Base-by-base conservation (phyloP, 192 early-diverging fungal species). In the Coemansia javaensis region DNA sequence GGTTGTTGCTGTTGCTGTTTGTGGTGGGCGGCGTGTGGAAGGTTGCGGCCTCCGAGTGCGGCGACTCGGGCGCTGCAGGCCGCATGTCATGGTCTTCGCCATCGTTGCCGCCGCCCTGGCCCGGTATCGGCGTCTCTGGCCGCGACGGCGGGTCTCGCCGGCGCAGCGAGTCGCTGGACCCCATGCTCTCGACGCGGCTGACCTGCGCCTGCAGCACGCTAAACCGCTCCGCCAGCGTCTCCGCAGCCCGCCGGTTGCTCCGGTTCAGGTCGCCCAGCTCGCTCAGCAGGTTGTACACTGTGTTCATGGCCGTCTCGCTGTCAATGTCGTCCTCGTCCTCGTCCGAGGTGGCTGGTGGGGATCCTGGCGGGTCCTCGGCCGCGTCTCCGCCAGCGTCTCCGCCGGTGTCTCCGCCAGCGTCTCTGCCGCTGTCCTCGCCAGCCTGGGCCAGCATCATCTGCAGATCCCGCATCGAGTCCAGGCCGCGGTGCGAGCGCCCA, bases 261-360 rank as follows among this genome's bases (percentile, higher is more conserved):
- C 59, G 44, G 54, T 74, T 74, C 13, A 74, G 39, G 40, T 63
- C 70, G n/a, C 63, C 64, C 3, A 74, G 51, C 40, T 74, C 65
- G 18, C 42, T 66, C 21, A 74, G 50, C 3, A 74, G 37, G 24
- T 74, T 74, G 44, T 74, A 74, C 23, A 74, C 44, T 3, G 70
- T 74, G 47, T 67, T 74, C 20, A 66, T 62, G 3, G 70, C 70
- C 1, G 70, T 74, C 21, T 56, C 63, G 12, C 44, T 52, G 36
- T 74, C 64, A 22, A 74, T 74, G 27, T 74, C 70, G 3, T 66
- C 69, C 5, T 50, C 43, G 16, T 43, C 40, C 18, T 42, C 21
- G 27, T 32, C 34, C 5, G 41, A 21, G 22, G 49, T 7, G 14
- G 23, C 15, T 20, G 28, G 10, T 9, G 28, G 10, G 7, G 28